Base-by-base conservation (phyloP, 1,284 basidiomycete species). In the Boletus calvinii region DNA sequence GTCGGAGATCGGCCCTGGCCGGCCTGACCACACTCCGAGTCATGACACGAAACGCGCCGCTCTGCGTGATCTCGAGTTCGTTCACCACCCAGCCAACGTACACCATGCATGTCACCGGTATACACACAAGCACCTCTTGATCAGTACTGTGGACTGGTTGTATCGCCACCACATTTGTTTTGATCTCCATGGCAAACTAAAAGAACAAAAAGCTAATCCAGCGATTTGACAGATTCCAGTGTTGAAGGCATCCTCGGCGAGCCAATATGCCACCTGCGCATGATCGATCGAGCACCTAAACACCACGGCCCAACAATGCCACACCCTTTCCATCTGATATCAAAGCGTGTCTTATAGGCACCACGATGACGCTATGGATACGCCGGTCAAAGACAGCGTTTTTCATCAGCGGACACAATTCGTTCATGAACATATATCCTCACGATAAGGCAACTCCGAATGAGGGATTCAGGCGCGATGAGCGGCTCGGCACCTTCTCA, bases 371-470 rank as follows among this genome's bases (percentile, higher is more conserved):
- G 41, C 29, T 31, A 51, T 18, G 36, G 34, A 35, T 8, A 17
- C n/a, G 26, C 34, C 30, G 6, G 22, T 32, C 40, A 43, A 30
- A 36, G 40, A 35, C 39, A 9, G 48, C 41, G 38, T 52, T 24
- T 37, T 47, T 37, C 20, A 50, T 52, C 37, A 51, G 9, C 34
- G 17, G 32, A 51, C 15, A 32, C 31, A 36, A 41, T 20, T n/a
- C 38, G 17, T 37, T 34, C 24, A n/a, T 24, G 38, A 10, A 26
- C 24, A 29, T n/a, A n/a, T 26, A 38, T 29, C n/a, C 36, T 18
- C 5, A 24, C 24, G 45, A 48, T 24, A 49, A 31, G 50, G 46
- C n/a, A 41, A 18, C 26, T 24, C 50, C 50, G 38, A 47, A 47
- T 29, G 36, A 20, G 20, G 44, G 15, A 2, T 7, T n/a, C 32